These are phyloP conservation scores for Magnaporthiopsis incrustans DNA, from an alignment of 2,329 filamentous ascomycete species.

Conservation along the genomic window DNA sequence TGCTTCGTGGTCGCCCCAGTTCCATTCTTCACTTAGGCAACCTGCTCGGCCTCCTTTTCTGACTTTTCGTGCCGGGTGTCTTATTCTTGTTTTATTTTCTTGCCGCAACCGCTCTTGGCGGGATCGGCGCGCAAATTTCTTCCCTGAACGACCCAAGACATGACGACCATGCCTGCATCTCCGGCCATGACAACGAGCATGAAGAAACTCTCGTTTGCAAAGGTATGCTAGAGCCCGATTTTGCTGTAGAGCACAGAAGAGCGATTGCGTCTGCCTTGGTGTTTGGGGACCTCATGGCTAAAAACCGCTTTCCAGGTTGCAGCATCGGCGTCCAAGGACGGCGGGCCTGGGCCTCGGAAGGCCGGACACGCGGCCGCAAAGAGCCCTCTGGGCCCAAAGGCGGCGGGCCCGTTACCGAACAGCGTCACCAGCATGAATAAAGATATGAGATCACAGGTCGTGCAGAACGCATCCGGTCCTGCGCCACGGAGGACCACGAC, in stretches of 20 bases:
- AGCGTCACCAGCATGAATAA: neutral
- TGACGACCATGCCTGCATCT: conserved; percentile 34
- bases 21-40: too few relatives aligned
- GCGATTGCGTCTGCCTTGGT: conserved; percentile 1
- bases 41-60: too few relatives aligned
- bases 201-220: conserved; percentile 65
- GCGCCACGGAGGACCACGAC: neutral
- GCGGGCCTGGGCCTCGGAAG: conserved; percentile 9
- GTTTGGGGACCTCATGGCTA: neutral
- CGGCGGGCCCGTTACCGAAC: neutral
- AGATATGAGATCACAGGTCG: neutral
- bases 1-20: conserved; percentile 1
- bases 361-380: conserved; percentile 2
- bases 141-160: conserved; percentile 17
- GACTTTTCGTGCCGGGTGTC: conserved; percentile 7
- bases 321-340: conserved; percentile 12
- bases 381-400: neutral
- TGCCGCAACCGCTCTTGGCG: conserved; percentile 7
- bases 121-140: too few relatives aligned
- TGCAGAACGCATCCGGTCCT: neutral
- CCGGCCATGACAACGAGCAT: conserved; percentile 36
- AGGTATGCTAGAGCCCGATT: conserved; percentile 40
- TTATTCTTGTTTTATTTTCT: conserved; percentile 13
- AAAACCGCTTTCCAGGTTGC: conserved; percentile 11
- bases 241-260: neutral